phyloP scores from a whole-genome alignment of 75 land plant genomes.

The Gnetum montanum region DNA sequence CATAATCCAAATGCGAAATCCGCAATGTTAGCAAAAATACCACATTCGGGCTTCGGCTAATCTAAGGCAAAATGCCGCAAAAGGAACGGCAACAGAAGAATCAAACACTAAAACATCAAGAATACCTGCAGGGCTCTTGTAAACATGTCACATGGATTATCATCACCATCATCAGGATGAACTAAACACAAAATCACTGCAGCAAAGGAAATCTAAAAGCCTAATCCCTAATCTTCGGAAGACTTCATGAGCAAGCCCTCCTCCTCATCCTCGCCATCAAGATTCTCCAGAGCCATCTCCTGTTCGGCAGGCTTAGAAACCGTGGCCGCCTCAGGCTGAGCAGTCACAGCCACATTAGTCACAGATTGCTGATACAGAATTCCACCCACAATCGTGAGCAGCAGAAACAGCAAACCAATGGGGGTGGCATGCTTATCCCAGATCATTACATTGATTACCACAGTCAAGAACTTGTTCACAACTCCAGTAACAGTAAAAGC shows the following conservation, averaged over 20 bases:
- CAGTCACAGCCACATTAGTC: slow-evolving; percentile 14
- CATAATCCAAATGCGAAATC: no score
- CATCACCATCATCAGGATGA: no score
- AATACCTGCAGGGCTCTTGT: no score
- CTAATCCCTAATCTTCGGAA: slow-evolving; percentile 2
- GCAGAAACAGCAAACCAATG: slow-evolving; percentile 58
- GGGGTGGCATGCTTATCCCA: slow-evolving; percentile 85
- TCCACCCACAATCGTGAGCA: slow-evolving; percentile 68
- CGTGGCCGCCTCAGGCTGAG: slow-evolving; percentile 14
- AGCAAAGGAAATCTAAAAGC: no score
- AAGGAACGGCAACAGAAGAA: no score
- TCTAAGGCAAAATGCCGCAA: no score
- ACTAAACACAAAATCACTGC: no score
- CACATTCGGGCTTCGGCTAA: no score
- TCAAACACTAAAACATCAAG: no score
- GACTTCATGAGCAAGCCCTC: slow-evolving; percentile 7
- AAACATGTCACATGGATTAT: no score
- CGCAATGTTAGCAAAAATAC: no score
- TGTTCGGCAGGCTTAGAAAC: slow-evolving; percentile 9
- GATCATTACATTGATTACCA: slow-evolving; percentile 75
- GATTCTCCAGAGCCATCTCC: slow-evolving; percentile 8
- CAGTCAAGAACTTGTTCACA: slow-evolving; percentile 88
- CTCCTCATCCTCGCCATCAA: slow-evolving; percentile 9
- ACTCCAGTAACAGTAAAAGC: slow-evolving; percentile 92
- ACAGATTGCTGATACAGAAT: slow-evolving; percentile 87